Evolutionary conservation across 1,284 basidiomycete species (phyloP), one percentile per base, ranked within the genome.

Genomic region (Apiotrichum veenhuisii): DNA sequence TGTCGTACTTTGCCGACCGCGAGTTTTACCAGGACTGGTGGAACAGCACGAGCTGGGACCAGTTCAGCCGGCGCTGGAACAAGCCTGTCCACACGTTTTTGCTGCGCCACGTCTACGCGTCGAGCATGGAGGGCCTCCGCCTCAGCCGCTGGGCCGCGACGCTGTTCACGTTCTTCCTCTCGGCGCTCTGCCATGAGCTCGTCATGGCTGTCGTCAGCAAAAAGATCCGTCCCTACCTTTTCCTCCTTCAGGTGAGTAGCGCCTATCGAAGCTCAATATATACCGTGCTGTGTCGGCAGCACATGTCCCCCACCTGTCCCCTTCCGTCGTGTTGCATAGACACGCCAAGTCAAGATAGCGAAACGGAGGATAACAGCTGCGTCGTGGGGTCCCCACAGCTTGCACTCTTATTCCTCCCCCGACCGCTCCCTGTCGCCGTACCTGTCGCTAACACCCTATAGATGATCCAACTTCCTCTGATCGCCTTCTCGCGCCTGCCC

Each of bases 21-120:
- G 89, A 93, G 66, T 98, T 98, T 75, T 98, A 98, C 76, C 89
- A 93, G 76, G 94, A 97, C 73, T 97, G 92, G 89, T 98, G 95
- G 95, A 98, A 98, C 78, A 90, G 91, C 1, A 92, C 88, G 0
- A 89, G 88, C 3, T 95, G 91, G 88, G 96, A 97, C 70, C 91
- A 97, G 73, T 98, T 96, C 76, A 88, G 91, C 8, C 85, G 93
- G 48, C 93, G 94, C 78, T 96, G 93, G 93, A 96, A 96, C 79
- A 91, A 89, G 66, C 79, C 79, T 2, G 79, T 78, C 1, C 75
- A 79, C 57, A 85, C 85, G 3, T 98, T 98, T 82, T 83, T 98
- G 23, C 82, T 98, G 12, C 85, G 91, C 20, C 95, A 98, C 74
- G 94, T 98, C 27, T 98, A 95, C 67, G 88, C 91, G 4, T 87